Percentiles rank a stretch among this genome's conserved stretches.
phyloP scores from a whole-genome alignment of 495 filamentous ascomycete genomes.

The Podospora bellae-mahoneyi region DNA sequence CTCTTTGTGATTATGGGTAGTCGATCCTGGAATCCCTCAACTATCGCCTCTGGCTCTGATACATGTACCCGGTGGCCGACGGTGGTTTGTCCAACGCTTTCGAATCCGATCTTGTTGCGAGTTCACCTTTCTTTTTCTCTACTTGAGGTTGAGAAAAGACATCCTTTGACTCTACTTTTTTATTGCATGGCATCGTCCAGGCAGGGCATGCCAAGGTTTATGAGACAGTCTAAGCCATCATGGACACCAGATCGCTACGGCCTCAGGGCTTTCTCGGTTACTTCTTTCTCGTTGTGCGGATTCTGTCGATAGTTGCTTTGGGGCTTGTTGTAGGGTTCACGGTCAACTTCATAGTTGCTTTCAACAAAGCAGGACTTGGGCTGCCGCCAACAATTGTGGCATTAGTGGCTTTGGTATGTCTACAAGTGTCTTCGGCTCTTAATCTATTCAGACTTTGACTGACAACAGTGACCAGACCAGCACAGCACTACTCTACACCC shows the following conservation, averaged over 20 bases:
- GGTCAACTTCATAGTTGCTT: conserved; percentile 12
- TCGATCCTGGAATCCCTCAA: not conserved
- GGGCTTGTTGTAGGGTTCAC: conserved; percentile 10
- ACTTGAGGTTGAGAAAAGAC: not conserved
- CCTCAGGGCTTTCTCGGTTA: conserved; percentile 18
- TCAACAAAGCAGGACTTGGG: not conserved
- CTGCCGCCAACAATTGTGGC: conserved; percentile 7
- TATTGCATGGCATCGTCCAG: not conserved
- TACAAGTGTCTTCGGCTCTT: conserved; percentile 66
- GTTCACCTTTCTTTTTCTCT: not conserved
- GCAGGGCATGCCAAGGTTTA: not conserved
- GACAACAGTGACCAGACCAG: conserved; percentile 59
- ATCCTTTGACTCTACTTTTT: not conserved
- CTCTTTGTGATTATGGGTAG: not conserved
- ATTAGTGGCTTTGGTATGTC: conserved; percentile 14
- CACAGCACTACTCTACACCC: conserved; percentile 71
- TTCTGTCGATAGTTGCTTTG: conserved; percentile 1
- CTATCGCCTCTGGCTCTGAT: not conserved
- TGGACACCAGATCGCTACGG: conserved; percentile 14
- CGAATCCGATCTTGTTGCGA: not conserved
- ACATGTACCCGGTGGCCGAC: not conserved
- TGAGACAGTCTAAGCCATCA: not conserved
- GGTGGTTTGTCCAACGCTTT: not conserved
- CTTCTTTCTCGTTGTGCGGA: conserved; percentile 14
- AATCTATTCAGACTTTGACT: conserved; percentile 73